Evolutionary conservation across 2,329 filamentous ascomycete species (phyloP), one percentile per base, ranked within the genome.

Genomic region (Arthrobotrys iridis): DNA sequence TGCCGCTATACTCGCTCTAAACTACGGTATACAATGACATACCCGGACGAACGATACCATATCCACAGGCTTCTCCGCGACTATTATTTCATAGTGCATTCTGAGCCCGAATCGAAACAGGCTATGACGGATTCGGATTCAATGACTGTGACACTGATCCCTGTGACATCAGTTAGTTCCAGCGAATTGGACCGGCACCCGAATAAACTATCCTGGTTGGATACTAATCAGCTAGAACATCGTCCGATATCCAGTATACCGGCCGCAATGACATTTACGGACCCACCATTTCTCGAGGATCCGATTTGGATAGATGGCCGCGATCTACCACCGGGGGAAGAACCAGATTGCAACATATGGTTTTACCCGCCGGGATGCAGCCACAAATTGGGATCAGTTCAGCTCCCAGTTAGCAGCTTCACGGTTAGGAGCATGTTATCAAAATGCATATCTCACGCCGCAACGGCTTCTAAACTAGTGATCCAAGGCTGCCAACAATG

Each of bases 21-120:
- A 37, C 10, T 58, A 0, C 40, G 37, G 1, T 67, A 58, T 41
- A 67, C 63, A n/a, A 48, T 46, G 63, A 59, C 63, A 15, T n/a
- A 58, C n/a, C 50, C 55, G 13, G 63, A 67, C 50, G 28, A 58
- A 20, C 50, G 50, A 5, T 67, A 67, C 11, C 28, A 33, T 1
- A 43, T 67, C 10, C 50, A 67, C 22, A 7, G 40, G 3, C 28
- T 67, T 6, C 37, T 67, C 30, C 50, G 63, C 6, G 63, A 67
- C n/a, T 67, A 33, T 30, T 67, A 67, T 45, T 37, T 67, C n/a
- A 11, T 67, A 8, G 50, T 67, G 24, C 63, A 67, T 43, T 46
- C 60, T 2, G 2, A 22, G 6, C 33, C 35, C 0, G 30, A 64
- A 24, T 55, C 50, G 2, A 55, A 55, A n/a, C 20, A 37, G 13